phyloP scores from a whole-genome alignment of 2,329 filamentous ascomycete species.

The Reticulascus tulasneorum region DNA sequence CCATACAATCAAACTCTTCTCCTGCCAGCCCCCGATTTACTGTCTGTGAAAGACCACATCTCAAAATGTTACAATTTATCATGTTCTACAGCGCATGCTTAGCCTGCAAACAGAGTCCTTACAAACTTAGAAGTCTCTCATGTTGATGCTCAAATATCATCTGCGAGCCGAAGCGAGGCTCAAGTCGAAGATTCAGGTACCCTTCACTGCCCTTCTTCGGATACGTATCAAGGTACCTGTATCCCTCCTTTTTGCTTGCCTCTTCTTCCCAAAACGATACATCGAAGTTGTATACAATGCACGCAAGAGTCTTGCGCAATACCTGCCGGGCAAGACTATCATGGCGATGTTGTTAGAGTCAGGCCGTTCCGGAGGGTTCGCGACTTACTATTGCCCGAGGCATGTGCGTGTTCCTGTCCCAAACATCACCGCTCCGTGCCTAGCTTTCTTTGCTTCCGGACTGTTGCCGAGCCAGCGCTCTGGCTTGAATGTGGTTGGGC shows the following conservation, averaged over 20 bases:
- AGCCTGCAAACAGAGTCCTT: no score
- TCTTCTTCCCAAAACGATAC: conserved; percentile 10
- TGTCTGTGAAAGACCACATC: no score
- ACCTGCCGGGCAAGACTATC: conserved; percentile 12
- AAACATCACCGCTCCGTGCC: conserved; percentile 5
- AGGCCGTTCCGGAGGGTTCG: neutral
- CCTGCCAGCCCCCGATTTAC: no score
- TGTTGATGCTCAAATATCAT: no score
- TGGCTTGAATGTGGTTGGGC: conserved; percentile 11
- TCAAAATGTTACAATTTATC: no score
- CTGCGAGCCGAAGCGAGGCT: conserved; percentile 1
- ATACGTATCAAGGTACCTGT: conserved; percentile 10
- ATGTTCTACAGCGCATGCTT: no score
- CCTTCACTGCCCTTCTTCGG: conserved; percentile 11
- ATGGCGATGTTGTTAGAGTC: neutral
- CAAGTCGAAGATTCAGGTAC: conserved; percentile 8
- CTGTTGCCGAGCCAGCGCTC: conserved; percentile 12
- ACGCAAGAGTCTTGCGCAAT: conserved; percentile 13
- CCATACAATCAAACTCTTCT: no score
- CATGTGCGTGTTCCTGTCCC: conserved; percentile 16
- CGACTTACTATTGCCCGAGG: conserved; percentile 14
- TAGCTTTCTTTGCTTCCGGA: neutral
- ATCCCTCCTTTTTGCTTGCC: conserved; percentile 2
- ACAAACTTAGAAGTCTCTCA: neutral
- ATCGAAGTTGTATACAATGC: conserved; percentile 13